Base-by-base conservation (phyloP, 2,329 filamentous ascomycete genomes). In the Fusarium concolor region DNA sequence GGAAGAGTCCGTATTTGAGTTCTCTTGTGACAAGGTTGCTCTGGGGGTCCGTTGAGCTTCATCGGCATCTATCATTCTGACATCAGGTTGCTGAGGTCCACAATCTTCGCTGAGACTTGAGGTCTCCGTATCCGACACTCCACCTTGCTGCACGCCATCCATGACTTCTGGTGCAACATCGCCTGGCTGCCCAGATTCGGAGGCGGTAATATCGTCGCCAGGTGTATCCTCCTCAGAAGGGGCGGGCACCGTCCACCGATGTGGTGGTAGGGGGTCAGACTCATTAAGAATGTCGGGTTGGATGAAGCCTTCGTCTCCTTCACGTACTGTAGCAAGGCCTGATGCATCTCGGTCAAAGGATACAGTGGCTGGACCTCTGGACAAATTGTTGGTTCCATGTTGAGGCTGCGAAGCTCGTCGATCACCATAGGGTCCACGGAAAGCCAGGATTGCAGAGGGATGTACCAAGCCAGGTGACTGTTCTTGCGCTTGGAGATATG, bases 401-500 rank as follows among this genome's bases (percentile, higher is more conserved):
- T 62, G 55, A 9, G 60, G 29, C 20, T 70, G 56, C 26, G 59
- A 52, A 24, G 50, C 39, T 26, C 56, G 50, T 15, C 52, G 59
- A 17, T 68, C 65, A 24, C 22, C 29, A n/a, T 44, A 26, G 35
- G 52, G 50, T 6, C 41, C 51, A 12, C 59, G 53, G 37, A 61
- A 59, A n/a, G 62, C 14, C 14, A 60, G 20, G 7, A 57, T 35
- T 10, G 42, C 18, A 18, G 65, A 56, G 12, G 72, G 64, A n/a
- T 69, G 65, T 20, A 56, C 49, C 12, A 71, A 49, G 12, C 56
- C 51, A 47, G 59, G 31, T 8, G 64, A 52, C 24, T 62, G 49
- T 29, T 64, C 56, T 29, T 68, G 65, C 8, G 66, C 42, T 20
- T 70, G 62, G 38, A 74, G 18, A 35, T 72, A 70, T 33, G 62